Evolutionary conservation across 495 filamentous ascomycete genomes (phyloP).

Genomic region (Penicillium cinerascens): DNA sequence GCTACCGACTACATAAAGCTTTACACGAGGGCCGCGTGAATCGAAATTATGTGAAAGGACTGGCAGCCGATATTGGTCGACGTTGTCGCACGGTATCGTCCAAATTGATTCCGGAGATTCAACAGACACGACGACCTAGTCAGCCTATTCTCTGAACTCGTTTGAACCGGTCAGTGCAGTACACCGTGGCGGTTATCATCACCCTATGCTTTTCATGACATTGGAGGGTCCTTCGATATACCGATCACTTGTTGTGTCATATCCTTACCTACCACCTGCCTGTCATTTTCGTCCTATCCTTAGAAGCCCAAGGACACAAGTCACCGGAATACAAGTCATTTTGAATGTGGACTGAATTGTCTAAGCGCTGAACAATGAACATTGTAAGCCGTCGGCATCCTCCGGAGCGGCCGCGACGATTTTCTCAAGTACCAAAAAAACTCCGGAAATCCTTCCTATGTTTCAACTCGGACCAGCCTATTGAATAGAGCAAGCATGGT

Average conservation of each 20-base stretch:
- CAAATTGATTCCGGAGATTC: constrained; percentile 9
- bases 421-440: constrained; percentile 38
- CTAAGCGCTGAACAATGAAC: constrained; percentile 29
- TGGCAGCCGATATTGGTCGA: constrained; percentile 21
- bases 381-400: constrained; percentile 22
- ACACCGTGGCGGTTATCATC: background rate
- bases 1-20: constrained; percentile 36
- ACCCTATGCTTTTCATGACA: background rate
- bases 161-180: background rate
- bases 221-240: background rate
- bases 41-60: constrained; percentile 28
- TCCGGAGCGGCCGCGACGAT: constrained; percentile 15
- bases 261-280: constrained; percentile 13
- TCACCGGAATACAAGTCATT: background rate
- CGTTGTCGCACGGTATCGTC: constrained; percentile 18
- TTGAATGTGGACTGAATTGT: constrained; percentile 22
- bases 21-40: constrained; percentile 38
- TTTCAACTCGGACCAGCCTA: constrained; percentile 15
- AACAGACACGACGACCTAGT: background rate
- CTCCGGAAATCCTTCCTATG: constrained; percentile 34
- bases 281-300: constrained; percentile 7
- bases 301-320: constrained; percentile 6
- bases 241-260: constrained; percentile 10
- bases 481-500: background rate
- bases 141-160: background rate